Base-by-base conservation (phyloP, 768 basidiomycete species). In the Fomitopsis serialis region DNA sequence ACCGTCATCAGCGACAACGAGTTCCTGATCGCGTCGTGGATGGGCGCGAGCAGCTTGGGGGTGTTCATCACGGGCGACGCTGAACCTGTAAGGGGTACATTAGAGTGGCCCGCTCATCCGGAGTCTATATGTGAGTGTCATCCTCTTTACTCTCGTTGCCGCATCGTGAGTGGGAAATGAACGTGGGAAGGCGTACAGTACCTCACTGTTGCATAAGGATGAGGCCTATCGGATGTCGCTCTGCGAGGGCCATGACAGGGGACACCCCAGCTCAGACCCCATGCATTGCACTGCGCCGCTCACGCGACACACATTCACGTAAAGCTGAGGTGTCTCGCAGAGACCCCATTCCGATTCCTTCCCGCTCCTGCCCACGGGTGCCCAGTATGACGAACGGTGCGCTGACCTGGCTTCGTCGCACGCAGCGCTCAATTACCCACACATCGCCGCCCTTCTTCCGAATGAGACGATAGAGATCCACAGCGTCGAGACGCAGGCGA, bases 71-170 rank as follows among this genome's bases (percentile, higher is more conserved):
- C 80, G 13, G 80, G 84, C 0, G 79, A 82, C 2, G 94, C 92
- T 0, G 93, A 96, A 67, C 92, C 95, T 4, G 85, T 92, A 8
- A 78, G 94, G 44, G 93, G 93, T 2, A 95, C 94, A 1, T 71
- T 97, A 42, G 81, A 92, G 64, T 97, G 92, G 91, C 77, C 82
- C 2, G 79, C 74, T 47, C 84, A 95, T 72, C 91, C 93, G 0
- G 71, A 82, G 22, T 78, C 84, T 19, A 72, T 92, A 35, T 84
- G 92, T 94, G 62, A 63, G 88, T 80, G 9, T 34, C 52, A 19
- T 35, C 21, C 2, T 17, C 32, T n/a, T 22, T 12, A 15, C 13
- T 24, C 44, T 45, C 23, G 13, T 45, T n/a, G n/a, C n/a, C n/a
- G 24, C 45, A 10, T 35, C 25, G 9, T 35, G 37, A 19, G 37